Base-by-base conservation (phyloP, 441 rosid species). In the Populus trichocarpa region DNA sequence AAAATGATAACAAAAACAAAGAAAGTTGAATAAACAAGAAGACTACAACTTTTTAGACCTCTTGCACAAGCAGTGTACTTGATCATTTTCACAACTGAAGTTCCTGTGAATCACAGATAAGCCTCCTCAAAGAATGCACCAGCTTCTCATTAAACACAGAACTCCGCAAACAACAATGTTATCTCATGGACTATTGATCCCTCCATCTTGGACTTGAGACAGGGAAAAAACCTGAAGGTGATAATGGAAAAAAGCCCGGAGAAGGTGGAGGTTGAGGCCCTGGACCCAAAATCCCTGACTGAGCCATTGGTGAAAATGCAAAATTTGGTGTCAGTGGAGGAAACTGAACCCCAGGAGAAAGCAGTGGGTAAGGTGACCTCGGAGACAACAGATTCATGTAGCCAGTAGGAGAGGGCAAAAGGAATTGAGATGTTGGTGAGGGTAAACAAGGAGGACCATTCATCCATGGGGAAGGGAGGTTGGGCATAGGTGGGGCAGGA, bases 161-260 rank as follows among this genome's bases (percentile, higher is more conserved):
- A 65, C 77, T 75, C 79, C 59, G 66, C 78, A 69, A 72, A 85
- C 76, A 75, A 79, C 23, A 80, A 74, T 28, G 67, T 59, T 30
- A 71, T 78, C 26, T 35, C 84, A 70, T 68, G 78, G 69, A 78
- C 84, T 85, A 91, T 80, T 84, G 89, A 74, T 83, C 86, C 78
- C 91, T 87, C 98, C 98, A 93, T 86, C 91, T 90, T 77, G 98
- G 98, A 84, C 97, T 91, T 67, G 89, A 81, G 36, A 86, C 72
- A 16, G 97, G 89, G 71, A 89, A 95, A 77, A 88, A 88, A 46
- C 92, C 90, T 68, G 91, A 81, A 66, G 94, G 93, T 57, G 93
- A 91, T 30, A 82, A 77, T 8, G 95, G 95, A 74, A 82, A 89
- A 70, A 83, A 61, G 64, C 96, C 87, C 6, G 97, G 91, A 68